Evolutionary conservation across 129 eudicot species (phyloP), one percentile per base, ranked within the genome.

Genomic region (Flaveria linearis): DNA sequence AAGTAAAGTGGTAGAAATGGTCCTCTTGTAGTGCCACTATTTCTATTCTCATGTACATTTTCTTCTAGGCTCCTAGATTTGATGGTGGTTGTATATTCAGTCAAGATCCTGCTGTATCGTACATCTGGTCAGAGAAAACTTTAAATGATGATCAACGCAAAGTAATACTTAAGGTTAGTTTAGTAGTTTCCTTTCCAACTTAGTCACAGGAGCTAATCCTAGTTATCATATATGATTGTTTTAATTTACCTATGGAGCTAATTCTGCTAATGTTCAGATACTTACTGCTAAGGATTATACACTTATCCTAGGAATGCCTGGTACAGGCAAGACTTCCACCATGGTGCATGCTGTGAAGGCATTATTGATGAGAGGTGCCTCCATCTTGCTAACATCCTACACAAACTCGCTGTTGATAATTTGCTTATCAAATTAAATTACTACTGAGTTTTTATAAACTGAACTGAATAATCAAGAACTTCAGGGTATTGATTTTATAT

Each of bases 261-360:
- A 57, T 28, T 76, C 2, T 41, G 11, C 43, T 26, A 18, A 47
- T 71, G 52, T 77, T 74, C 96, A 95, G 99, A 95, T 95, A 79
- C 96, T 95, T 73, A 85, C 90, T 7, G 97, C 96, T 16, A 91
- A 86, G 78, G 97, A 91, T 86, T 95, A 95, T 51, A 83, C 97
- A 58, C 99, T 95, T 62, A 88, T 95, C 57, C 89, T 95, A 25
- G 99, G 99, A 80, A 95, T 95, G 99, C 99, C 99, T 72, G 99
- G 99, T 41, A 94, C 99, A 2, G 99, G 99, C 23, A 94, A 94
- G 78, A 94, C 99, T 45, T 91, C 99, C 61, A 94, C 99, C 23
- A 87, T 94, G 97, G 99, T 91, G 30, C 96, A 94, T 87, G 96
- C 99, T 45, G 97, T 94, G 74, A 94, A 94, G 84, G 99, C 97